A percentile compares a stretch with the other conserved stretches of the same genome.
Conservation (phyloP, 1,284 basidiomycete species). For the Ustilago vetiveriae region DNA sequence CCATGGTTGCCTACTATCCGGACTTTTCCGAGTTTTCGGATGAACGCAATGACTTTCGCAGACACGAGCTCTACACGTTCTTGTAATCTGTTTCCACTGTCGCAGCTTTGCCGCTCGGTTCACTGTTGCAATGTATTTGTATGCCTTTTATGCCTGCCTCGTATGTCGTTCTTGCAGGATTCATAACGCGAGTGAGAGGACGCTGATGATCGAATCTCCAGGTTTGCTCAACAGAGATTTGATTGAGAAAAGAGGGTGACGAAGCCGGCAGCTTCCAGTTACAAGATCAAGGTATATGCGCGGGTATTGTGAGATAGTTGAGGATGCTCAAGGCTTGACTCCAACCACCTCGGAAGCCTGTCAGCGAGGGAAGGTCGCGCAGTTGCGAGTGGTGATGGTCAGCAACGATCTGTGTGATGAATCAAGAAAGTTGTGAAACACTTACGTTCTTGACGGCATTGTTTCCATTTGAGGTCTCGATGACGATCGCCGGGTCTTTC, state of each 20-base stretch:
- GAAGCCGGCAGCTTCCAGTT: too few relatives aligned
- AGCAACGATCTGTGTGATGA: too few relatives aligned
- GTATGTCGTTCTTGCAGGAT: too few relatives aligned
- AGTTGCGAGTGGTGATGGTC: too few relatives aligned
- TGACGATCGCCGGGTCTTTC: slow-evolving; percentile 49
- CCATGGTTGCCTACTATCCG: slow-evolving; percentile 93
- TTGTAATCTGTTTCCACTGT: slow-evolving; percentile 7
- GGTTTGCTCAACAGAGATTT: neutral
- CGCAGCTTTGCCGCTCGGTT: neutral
- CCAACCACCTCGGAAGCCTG: slow-evolving; percentile 53
- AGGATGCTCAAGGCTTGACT: slow-evolving; percentile 39
- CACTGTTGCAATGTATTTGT: neutral
- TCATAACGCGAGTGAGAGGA: neutral
- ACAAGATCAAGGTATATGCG: too few relatives aligned
- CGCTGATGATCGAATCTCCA: neutral
- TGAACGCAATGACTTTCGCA: slow-evolving; percentile 59
- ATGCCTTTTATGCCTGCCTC: too few relatives aligned
- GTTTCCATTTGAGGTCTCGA: slow-evolving; percentile 43
- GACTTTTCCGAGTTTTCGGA: slow-evolving; percentile 60
- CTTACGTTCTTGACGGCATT: slow-evolving; percentile 57
- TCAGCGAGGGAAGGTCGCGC: too few relatives aligned
- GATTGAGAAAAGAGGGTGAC: too few relatives aligned
- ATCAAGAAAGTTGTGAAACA: too few relatives aligned
- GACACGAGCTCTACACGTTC: slow-evolving; percentile 58
- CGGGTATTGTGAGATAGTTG: neutral